A percentile compares a stretch with the other conserved stretches of the same genome.
Conservation (phyloP, 495 filamentous ascomycete genomes). For the Neurospora sp. region DNA sequence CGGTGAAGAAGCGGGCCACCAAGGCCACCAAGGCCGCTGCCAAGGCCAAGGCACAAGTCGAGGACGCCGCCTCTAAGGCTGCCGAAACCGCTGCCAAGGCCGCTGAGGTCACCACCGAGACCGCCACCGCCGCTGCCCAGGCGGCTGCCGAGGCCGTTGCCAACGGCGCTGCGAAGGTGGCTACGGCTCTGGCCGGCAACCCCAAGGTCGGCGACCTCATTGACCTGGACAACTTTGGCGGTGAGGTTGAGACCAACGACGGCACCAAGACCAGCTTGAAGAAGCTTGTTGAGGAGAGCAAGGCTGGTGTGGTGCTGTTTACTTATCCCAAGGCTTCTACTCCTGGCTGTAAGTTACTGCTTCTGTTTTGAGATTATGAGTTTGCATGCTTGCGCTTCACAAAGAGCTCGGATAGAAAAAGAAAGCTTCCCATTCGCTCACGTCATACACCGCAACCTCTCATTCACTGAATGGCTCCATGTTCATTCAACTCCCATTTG, state of each 20-base stretch:
- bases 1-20: constrained; percentile 27
- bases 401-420: neutral
- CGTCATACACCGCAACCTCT: neutral
- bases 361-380: neutral
- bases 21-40: constrained; percentile 31
- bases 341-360: constrained; percentile 69
- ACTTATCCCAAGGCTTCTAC: constrained; percentile 95
- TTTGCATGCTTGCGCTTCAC: neutral
- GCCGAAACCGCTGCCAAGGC: constrained; percentile 30
- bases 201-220: constrained; percentile 42
- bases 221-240: constrained; percentile 62
- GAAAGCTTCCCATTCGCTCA: neutral
- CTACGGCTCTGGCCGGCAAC: constrained; percentile 15
- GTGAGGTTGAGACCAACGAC: constrained; percentile 76
- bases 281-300: constrained; percentile 69
- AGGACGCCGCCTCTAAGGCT: constrained; percentile 23
- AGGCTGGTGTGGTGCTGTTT: constrained; percentile 81
- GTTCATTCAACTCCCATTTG: neutral
- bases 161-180: constrained; percentile 11
- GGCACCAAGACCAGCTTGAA: constrained; percentile 67
- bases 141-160: constrained; percentile 4
- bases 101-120: constrained; percentile 28
- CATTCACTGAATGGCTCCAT: neutral
- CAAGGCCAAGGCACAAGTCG: constrained; percentile 26
- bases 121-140: constrained; percentile 24